Conservation (phyloP, 2,329 filamentous ascomycete species). For the Trichoderma brevicompactum region DNA sequence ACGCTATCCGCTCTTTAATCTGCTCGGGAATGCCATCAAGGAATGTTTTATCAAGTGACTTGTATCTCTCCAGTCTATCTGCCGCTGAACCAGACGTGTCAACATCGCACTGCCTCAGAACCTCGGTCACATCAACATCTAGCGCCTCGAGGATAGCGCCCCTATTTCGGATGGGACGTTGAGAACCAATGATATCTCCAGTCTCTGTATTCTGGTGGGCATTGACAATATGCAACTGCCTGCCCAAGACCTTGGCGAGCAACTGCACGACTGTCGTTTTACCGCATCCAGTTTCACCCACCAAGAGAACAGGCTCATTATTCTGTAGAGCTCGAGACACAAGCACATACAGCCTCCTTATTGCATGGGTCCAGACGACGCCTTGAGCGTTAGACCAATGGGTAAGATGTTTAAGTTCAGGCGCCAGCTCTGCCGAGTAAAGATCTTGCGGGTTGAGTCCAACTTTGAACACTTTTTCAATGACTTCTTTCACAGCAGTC, state of each 20-base stretch:
- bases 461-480: constrained; percentile 90
- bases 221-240: constrained; percentile 85
- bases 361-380: constrained; percentile 93
- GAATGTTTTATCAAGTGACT: constrained; percentile 51
- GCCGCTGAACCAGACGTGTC: constrained; percentile 53
- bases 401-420: constrained; percentile 58
- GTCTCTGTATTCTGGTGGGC: constrained; percentile 99
- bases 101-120: constrained; percentile 49
- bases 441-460: constrained; percentile 73
- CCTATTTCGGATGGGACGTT: constrained; percentile 87
- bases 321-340: constrained; percentile 86
- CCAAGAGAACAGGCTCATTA: constrained; percentile 90
- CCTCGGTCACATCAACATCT: constrained; percentile 59
- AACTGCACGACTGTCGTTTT: constrained; percentile 97
- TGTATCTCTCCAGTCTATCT: constrained; percentile 62
- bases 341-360: constrained; percentile 87
- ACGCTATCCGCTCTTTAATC: constrained; percentile 52
- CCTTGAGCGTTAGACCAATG: constrained; percentile 58
- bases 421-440: constrained; percentile 66
- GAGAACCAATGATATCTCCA: constrained; percentile 93
- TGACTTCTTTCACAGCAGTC: constrained; percentile 79
- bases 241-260: constrained; percentile 77
- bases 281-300: constrained; percentile 96
- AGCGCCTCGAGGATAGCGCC: constrained; percentile 71
- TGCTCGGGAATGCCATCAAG: constrained; percentile 54